These are phyloP conservation scores for Psilocybe azurescens DNA, from an alignment of 768 basidiomycete species.

Conservation along the genomic window DNA sequence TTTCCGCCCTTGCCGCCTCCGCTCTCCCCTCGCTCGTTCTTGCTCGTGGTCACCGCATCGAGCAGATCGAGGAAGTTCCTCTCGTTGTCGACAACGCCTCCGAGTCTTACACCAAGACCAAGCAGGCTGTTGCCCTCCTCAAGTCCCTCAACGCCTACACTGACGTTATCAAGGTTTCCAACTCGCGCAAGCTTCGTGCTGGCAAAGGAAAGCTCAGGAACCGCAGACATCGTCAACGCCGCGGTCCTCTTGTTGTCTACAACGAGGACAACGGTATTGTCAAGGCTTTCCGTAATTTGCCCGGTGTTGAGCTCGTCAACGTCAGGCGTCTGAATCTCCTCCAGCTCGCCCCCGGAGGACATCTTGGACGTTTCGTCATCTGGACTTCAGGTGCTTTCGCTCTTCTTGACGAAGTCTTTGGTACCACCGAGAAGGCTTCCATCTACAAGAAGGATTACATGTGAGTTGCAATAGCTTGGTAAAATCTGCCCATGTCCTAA, in stretches of 20 bases:
- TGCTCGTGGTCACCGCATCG: constrained; percentile 98
- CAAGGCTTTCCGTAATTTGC: constrained; percentile 98
- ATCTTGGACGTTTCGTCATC: constrained; percentile 98
- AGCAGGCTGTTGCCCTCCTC: constrained; percentile 95
- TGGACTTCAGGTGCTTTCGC: constrained; percentile 97
- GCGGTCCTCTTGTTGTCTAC: constrained; percentile 97
- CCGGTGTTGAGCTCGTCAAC: constrained; percentile 96
- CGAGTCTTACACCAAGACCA: constrained; percentile 95
- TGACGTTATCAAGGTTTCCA: constrained; percentile 96
- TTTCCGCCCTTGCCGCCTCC: constrained; percentile 97
- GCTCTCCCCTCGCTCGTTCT: constrained; percentile 98
- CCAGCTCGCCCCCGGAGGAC: constrained; percentile 99
- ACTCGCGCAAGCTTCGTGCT: constrained; percentile 96
- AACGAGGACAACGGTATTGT: constrained; percentile 97
- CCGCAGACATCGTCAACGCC: constrained; percentile 95
- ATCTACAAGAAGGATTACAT: constrained; percentile 88
- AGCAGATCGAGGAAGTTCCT: constrained; percentile 95
- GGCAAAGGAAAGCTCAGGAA: constrained; percentile 98
- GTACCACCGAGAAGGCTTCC: constrained; percentile 89
- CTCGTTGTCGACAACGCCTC: constrained; percentile 81
- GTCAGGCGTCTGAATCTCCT: constrained; percentile 95
- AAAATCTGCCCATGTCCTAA: not conserved
- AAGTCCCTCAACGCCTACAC: constrained; percentile 88
- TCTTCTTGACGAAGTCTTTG: constrained; percentile 93
- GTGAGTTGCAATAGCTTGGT: constrained; percentile 43